These are phyloP conservation scores for Debaryomyces sp. DNA, from an alignment of 1,139 yeast species.

Conservation along the genomic window DNA sequence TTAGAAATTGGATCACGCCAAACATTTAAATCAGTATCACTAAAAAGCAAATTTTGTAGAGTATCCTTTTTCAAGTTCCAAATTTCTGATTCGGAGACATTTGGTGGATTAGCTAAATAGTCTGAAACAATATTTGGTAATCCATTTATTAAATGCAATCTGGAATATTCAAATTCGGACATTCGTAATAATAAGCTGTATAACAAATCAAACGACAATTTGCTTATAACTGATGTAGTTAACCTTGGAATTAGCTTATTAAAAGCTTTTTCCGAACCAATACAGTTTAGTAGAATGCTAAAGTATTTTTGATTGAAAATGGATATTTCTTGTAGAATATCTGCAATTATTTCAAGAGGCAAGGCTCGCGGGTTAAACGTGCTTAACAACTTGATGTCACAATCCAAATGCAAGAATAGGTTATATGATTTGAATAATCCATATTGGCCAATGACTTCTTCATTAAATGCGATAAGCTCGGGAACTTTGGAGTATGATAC, in stretches of 20 bases:
- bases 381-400: conserved; percentile 26
- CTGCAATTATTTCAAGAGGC: conserved; percentile 17
- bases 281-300: conserved; percentile 32
- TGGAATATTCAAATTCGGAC: conserved; percentile 26
- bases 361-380: conserved; percentile 26
- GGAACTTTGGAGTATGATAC: conserved; percentile 19
- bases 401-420: conserved; percentile 20
- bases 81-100: conserved; percentile 25
- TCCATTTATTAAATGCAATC: conserved; percentile 25
- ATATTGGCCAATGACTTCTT: conserved; percentile 9
- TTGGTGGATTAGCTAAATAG: conserved; percentile 19
- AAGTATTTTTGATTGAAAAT: conserved; percentile 28
- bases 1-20: conserved; percentile 31
- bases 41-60: conserved; percentile 27
- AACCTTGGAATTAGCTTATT: conserved; percentile 19
- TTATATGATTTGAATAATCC: conserved; percentile 26
- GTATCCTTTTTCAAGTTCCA: conserved; percentile 30
- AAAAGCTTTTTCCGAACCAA: conserved; percentile 24
- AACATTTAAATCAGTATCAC: conserved; percentile 21
- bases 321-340: conserved; percentile 20
- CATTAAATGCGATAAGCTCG: conserved; percentile 11
- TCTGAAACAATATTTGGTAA: conserved; percentile 31
- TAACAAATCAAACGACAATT: conserved; percentile 29
- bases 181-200: conserved; percentile 26
- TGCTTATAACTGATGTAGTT: conserved; percentile 20